These are phyloP conservation scores for Dryas integrifolia DNA, from an alignment of 331 rosid genomes.

Conservation along the genomic window DNA sequence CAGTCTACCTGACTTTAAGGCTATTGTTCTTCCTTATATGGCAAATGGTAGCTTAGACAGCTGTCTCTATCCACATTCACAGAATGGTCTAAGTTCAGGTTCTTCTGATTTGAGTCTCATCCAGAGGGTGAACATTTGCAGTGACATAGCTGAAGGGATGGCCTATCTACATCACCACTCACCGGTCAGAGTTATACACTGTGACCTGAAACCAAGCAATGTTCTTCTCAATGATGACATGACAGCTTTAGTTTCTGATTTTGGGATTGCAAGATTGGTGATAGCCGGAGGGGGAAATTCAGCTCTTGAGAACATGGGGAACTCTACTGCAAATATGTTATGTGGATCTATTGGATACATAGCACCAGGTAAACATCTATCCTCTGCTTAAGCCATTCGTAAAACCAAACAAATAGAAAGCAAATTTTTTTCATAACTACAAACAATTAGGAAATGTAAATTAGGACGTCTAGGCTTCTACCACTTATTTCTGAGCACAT, in stretches of 20 bases:
- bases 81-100: constrained; percentile 29
- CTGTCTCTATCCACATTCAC: constrained; percentile 50
- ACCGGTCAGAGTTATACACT: constrained; percentile 62
- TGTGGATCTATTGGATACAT: constrained; percentile 68
- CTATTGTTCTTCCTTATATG: constrained; percentile 73
- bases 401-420: neutral
- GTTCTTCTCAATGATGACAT: constrained; percentile 66
- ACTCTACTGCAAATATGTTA: constrained; percentile 50
- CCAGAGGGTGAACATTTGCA: constrained; percentile 67
- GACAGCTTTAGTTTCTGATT: constrained; percentile 76
- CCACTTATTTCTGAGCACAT: neutral
- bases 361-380: constrained; percentile 55
- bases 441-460: neutral
- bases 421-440: neutral
- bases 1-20: constrained; percentile 69
- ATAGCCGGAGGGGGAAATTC: constrained; percentile 49
- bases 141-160: constrained; percentile 76
- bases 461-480: neutral
- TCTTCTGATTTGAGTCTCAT: constrained; percentile 52
- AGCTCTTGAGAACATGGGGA: constrained; percentile 50
- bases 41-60: constrained; percentile 71
- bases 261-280: constrained; percentile 59
- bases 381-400: constrained; percentile 5
- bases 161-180: constrained; percentile 79
- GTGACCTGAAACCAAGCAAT: constrained; percentile 73